These are phyloP conservation scores for Grosmannia clavigera DNA, from an alignment of 2,329 filamentous ascomycete species.

Conservation along the genomic window DNA sequence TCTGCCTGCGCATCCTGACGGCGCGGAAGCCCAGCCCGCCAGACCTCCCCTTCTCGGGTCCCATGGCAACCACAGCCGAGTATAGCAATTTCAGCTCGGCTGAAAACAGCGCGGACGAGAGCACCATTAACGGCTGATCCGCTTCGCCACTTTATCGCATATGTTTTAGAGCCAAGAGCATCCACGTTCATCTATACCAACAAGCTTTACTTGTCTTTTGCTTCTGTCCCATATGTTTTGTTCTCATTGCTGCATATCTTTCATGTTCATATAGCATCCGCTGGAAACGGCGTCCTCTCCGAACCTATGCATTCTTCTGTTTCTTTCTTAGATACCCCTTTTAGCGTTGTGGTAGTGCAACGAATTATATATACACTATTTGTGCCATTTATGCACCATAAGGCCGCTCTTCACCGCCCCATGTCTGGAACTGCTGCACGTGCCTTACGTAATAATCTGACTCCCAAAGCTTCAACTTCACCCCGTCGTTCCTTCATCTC, in stretches of 20 bases:
- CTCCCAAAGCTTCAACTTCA: neutral
- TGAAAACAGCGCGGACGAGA: slow-evolving; percentile 6
- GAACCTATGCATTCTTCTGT: neutral
- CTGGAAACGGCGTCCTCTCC: neutral
- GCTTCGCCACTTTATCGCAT: no score
- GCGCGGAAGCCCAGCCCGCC: slow-evolving; percentile 34
- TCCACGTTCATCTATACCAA: neutral
- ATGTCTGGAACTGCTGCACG: neutral
- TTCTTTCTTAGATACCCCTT: neutral
- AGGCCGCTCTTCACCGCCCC: neutral
- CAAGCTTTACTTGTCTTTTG: neutral
- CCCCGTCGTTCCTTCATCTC: neutral
- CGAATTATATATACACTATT: neutral
- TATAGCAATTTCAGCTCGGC: neutral
- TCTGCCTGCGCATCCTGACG: slow-evolving; percentile 35
- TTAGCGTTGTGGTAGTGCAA: neutral
- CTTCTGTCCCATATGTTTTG: neutral
- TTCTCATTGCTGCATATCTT: neutral
- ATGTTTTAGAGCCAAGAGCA: no score
- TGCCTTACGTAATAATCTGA: neutral
- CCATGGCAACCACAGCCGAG: neutral
- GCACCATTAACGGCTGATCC: slow-evolving; percentile 7
- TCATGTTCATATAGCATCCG: neutral
- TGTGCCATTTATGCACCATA: neutral
- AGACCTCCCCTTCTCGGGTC: slow-evolving; percentile 1